Conservation (phyloP, 2,329 filamentous ascomycete species). For the Blastomyces silverae region DNA sequence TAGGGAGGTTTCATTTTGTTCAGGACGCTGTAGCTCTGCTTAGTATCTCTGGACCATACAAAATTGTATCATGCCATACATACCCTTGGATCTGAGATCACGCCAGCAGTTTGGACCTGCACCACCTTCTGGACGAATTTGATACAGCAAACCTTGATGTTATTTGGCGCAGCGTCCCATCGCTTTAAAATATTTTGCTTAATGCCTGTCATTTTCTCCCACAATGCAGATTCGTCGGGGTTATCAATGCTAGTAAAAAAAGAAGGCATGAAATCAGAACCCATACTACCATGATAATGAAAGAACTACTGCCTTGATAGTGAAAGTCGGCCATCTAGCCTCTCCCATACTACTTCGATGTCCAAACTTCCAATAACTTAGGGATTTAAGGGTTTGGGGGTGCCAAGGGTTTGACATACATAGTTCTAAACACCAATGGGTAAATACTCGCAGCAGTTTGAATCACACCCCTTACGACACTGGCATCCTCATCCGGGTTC, state of each 20-base stretch:
- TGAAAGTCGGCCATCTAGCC: not conserved
- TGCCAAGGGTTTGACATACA: constrained; percentile 57
- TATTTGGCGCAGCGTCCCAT: constrained; percentile 72
- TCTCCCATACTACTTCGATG: not conserved
- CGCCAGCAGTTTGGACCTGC: constrained; percentile 79
- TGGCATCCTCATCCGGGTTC: constrained; percentile 65
- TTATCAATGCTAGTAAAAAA: constrained; percentile 65
- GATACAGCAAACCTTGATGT: constrained; percentile 86
- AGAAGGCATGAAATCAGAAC: constrained; percentile 23
- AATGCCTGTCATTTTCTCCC: constrained; percentile 82
- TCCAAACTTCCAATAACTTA: constrained; percentile 20
- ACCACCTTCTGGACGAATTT: constrained; percentile 95
- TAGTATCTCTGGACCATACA: constrained; percentile 13
- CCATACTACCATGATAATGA: constrained; percentile 14
- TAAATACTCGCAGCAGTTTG: constrained; percentile 90
- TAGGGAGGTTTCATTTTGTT: constrained; percentile 77
- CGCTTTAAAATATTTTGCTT: constrained; percentile 81
- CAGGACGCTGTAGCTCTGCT: constrained; percentile 53
- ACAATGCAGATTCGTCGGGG: constrained; percentile 69
- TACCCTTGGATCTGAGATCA: constrained; percentile 76
- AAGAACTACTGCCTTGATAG: constrained; percentile 17
- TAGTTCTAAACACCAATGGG: constrained; percentile 83
- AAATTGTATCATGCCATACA: constrained; percentile 29
- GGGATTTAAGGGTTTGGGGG: constrained; percentile 8
- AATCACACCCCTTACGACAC: constrained; percentile 77